Base-by-base conservation (phyloP, 192 early-diverging fungal genomes). In the Rhizoclosmatium globosum region DNA sequence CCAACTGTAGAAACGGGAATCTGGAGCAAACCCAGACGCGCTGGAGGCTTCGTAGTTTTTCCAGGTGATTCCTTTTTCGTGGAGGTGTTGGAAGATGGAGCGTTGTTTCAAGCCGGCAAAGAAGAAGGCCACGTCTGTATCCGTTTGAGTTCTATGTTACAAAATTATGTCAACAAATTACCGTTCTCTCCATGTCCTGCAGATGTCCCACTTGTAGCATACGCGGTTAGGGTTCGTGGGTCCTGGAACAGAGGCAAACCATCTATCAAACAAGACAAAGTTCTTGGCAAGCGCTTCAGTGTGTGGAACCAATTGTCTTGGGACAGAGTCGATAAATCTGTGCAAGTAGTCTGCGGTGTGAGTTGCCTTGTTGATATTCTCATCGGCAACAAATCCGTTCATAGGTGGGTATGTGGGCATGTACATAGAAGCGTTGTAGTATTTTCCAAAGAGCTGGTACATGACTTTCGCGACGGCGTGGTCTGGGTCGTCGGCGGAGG, bases 51-150 rank as follows among this genome's bases (percentile, higher is more conserved):
- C 23, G 58, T 74, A 74, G 56, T 74, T 74, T 17, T 64, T 82
- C 81, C 81, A 84, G 13, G 81, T 80, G 47, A 83, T 56, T 38
- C 79, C 79, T 3, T 71, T 75, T 57, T 83, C 82, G 47, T 60
- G 64, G 68, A 84, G 64, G 75, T 66, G 39, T n/a, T 83, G 67
- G 81, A 83, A 84, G 42, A 84, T 84, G 39, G 82, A 74, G 43
- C 68, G 65, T 64, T 61, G 48, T 58, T 19, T 21, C 3, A 79
- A 17, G 31, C 77, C 64, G 31, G 31, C 31, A 31, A 31, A 31
- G 31, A 31, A 31, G 31, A 31, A 31, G 31, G 31, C 31, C 31
- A 31, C 31, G 31, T 31, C 31, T 31, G 31, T 31, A 31, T 31
- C 31, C 31, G n/a, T 31, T 31, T 31, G 31, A 31, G 31, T 31